Conservation (phyloP, 495 filamentous ascomycete genomes). For the Xylaria telfairii region DNA sequence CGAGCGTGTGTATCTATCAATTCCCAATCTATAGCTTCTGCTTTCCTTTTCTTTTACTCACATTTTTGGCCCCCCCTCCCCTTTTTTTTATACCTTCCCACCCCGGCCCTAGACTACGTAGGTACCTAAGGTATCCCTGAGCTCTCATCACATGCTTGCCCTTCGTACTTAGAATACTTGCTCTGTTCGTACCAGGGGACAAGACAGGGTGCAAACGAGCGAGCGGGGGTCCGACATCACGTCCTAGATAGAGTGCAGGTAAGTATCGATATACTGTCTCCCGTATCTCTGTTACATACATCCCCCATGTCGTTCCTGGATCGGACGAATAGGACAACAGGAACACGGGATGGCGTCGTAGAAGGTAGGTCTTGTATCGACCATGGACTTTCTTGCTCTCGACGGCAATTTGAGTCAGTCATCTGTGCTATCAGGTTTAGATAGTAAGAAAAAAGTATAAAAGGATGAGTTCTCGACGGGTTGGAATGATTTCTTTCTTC, state of each 20-base stretch:
- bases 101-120: neutral
- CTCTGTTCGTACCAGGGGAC: slow-evolving; percentile 19
- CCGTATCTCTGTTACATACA: slow-evolving; percentile 9
- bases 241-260: slow-evolving; percentile 15
- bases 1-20: slow-evolving; percentile 25
- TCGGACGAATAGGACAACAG: slow-evolving; percentile 42
- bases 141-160: slow-evolving; percentile 13
- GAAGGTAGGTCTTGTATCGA: slow-evolving; percentile 9
- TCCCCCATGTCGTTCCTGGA: slow-evolving; percentile 39
- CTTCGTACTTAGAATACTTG: neutral
- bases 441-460: slow-evolving; percentile 62
- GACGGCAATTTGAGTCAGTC: slow-evolving; percentile 4
- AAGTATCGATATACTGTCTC: neutral
- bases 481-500: slow-evolving; percentile 50
- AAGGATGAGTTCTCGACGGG: slow-evolving; percentile 58
- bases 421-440: neutral
- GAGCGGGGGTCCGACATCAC: slow-evolving; percentile 9
- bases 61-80: neutral
- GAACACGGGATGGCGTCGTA: neutral
- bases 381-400: neutral
- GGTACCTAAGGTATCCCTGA: slow-evolving; percentile 5
- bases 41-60: no score
- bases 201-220: slow-evolving; percentile 2
- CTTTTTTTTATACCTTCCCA: no score
- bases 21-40: neutral